Conservation (phyloP, 1,284 basidiomycete species). For the Limonomyces culmigenus region DNA sequence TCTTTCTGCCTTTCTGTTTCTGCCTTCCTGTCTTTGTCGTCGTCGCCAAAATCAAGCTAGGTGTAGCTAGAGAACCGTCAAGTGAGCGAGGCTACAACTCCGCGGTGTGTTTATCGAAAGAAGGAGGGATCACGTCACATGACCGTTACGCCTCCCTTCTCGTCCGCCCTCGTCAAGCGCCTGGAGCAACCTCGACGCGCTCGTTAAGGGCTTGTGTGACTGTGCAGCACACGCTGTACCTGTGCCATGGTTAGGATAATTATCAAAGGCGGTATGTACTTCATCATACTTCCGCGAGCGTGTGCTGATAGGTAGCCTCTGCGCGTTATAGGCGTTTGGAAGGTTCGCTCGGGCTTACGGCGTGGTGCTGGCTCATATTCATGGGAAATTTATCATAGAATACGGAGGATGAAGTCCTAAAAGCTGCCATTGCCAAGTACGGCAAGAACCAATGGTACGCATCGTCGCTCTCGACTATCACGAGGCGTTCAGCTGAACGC, state of each 20-base stretch:
- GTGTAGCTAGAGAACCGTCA: too few relatives aligned
- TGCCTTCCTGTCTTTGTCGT: too few relatives aligned
- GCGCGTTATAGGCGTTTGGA: slow-evolving; percentile 42
- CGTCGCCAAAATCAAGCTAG: too few relatives aligned
- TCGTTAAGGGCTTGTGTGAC: too few relatives aligned
- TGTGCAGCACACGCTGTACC: too few relatives aligned
- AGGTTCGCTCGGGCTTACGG: slow-evolving; percentile 20
- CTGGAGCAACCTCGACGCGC: too few relatives aligned
- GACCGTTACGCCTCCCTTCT: too few relatives aligned
- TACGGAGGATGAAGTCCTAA: slow-evolving; percentile 94
- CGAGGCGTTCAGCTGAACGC: slow-evolving; percentile 3
- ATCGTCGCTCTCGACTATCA: not conserved
- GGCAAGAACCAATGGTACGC: slow-evolving; percentile 88
- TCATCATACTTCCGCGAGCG: slow-evolving; percentile 4
- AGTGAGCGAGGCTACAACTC: too few relatives aligned
- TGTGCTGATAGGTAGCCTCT: slow-evolving; percentile 2
- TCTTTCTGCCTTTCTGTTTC: too few relatives aligned
- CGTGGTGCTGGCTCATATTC: slow-evolving; percentile 3
- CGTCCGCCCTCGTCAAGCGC: too few relatives aligned
- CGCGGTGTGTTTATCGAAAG: too few relatives aligned
- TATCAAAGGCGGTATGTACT: slow-evolving; percentile 81
- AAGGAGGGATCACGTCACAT: too few relatives aligned
- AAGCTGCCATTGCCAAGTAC: slow-evolving; percentile 95
- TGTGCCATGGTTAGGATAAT: slow-evolving; percentile 79
- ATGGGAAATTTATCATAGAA: slow-evolving; percentile 31